Evolutionary conservation across 441 rosid species (phyloP).

Genomic region (Populus tomentosa): DNA sequence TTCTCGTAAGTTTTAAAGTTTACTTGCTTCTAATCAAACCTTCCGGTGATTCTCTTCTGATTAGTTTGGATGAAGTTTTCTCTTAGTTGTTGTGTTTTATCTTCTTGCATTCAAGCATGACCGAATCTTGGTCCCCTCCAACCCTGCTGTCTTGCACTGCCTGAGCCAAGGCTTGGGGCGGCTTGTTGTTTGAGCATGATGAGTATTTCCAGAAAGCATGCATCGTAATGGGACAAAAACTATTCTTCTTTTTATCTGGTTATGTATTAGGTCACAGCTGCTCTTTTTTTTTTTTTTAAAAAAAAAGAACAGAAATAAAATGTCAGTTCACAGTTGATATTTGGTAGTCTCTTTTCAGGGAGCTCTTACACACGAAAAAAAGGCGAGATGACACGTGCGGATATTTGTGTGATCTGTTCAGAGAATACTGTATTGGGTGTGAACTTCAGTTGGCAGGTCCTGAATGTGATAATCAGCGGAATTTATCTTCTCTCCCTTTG

Average conservation of each 20-base stretch:
- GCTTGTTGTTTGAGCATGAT: background rate
- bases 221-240: background rate
- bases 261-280: background rate
- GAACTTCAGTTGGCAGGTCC: conserved; percentile 73
- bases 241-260: background rate
- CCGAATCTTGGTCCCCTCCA: background rate
- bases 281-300: background rate
- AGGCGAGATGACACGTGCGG: conserved; percentile 51
- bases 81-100: background rate
- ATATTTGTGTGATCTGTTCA: conserved; percentile 53
- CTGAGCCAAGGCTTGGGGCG: background rate
- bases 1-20: background rate
- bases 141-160: background rate
- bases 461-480: conserved; percentile 54
- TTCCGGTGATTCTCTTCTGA: background rate
- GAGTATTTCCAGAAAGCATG: background rate
- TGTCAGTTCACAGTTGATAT: background rate
- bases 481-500: conserved; percentile 48
- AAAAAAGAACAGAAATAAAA: background rate
- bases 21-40: too few species aligned
- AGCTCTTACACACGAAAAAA: conserved; percentile 58
- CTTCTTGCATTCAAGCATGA: background rate
- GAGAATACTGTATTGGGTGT: conserved; percentile 65
- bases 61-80: background rate
- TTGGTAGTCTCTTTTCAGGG: conserved; percentile 40